These are phyloP conservation scores for Trifolium fragiferum DNA, from an alignment of 306 rosid species.

Conservation along the genomic window DNA sequence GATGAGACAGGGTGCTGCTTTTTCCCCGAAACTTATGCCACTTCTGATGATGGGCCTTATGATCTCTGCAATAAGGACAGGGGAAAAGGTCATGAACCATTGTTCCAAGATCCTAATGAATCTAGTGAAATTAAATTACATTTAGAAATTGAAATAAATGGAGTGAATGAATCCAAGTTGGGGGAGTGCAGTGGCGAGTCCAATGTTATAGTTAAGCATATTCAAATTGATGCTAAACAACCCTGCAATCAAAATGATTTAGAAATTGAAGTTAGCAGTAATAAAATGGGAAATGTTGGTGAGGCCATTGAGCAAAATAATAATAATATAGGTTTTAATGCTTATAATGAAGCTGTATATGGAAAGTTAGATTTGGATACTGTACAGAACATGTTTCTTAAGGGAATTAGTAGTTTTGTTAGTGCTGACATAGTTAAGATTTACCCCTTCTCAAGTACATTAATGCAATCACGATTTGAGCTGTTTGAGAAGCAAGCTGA, in stretches of 20 bases:
- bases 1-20: conserved; percentile 81
- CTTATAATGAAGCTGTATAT: conserved; percentile 45
- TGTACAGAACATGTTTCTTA: conserved; percentile 64
- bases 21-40: conserved; percentile 74
- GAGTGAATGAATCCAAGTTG: conserved; percentile 50
- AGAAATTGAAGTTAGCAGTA: conserved; percentile 70
- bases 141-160: conserved; percentile 83
- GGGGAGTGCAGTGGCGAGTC: conserved; percentile 86
- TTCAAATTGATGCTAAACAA: conserved; percentile 52
- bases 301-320: conserved; percentile 49
- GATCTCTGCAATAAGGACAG: conserved; percentile 37
- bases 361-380: conserved; percentile 53
- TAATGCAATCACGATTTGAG: conserved; percentile 63
- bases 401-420: conserved; percentile 55
- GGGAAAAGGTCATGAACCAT: conserved; percentile 40
- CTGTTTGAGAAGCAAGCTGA: conserved; percentile 83
- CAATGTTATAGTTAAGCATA: conserved; percentile 54
- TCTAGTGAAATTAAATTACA: conserved; percentile 64
- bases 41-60: conserved; percentile 45
- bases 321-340: conserved; percentile 42
- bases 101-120: conserved; percentile 51
- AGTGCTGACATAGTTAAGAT: conserved; percentile 56
- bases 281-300: conserved; percentile 48
- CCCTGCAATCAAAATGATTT: conserved; percentile 51
- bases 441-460: conserved; percentile 50